Base-by-base conservation (phyloP, 2,329 filamentous ascomycete species). In the Eurotiales sp. region DNA sequence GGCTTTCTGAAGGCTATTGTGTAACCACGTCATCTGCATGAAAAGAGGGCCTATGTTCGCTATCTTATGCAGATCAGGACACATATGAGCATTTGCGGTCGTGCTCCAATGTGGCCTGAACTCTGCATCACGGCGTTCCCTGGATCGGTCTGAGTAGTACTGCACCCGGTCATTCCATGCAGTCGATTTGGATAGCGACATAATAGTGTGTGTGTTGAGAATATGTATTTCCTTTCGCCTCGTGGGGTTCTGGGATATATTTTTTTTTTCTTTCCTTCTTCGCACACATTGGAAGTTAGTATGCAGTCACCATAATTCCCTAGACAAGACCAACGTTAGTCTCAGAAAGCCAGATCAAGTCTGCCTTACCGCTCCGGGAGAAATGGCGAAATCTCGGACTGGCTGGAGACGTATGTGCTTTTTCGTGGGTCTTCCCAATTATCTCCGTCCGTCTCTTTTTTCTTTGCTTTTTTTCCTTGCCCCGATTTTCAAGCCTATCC, bases 21-120 rank as follows among this genome's bases (percentile, higher is more conserved):
- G 36, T 48, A 41, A 48, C 46, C 45, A 48, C 36, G 25, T 41
- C 46, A 41, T 48, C 46, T 48, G 36, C 46, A 48, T 32, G 25
- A 48, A 41, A 37, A 21, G 15, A 40, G 23, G 23, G 46, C 36
- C 46, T n/a, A 48, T 48, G 46, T 25, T 29, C 22, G 36, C 15
- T 30, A 48, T 11, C 10, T 40, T 41, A 23, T 8, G 46, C 17
- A 15, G 46, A 41, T 48, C 46, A 48, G 46, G 14, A 48, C 34
- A 7, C 19, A 37, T n/a, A 21, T 41, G 23, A 23, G 46, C 36
- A 32, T 21, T 32, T 37, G 29, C 15, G 12, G 36, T 23, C 36
- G 36, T 41, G 46, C 25, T 41, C 6, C 23, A 30, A n/a, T 47
- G 45, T 46, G 10, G 30, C 15, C 17, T 19, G 6, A 17, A 37